A percentile compares a stretch with the other conserved stretches of the same genome.
Evolutionary conservation across 108 stramenopile genomes (phyloP).

Genomic region (Discostella stelligeroides): DNA sequence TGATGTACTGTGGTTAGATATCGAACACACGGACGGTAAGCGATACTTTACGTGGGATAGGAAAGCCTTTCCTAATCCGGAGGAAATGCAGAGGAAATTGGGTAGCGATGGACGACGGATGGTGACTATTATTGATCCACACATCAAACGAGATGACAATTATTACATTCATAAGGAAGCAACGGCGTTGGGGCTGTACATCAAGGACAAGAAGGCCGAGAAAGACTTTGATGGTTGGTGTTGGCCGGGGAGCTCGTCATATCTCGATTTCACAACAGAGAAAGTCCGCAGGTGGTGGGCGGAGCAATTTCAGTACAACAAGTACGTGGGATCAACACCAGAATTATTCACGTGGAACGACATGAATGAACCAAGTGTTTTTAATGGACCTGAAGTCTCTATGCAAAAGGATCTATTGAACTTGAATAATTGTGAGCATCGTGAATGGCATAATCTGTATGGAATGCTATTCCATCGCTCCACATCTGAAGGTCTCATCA

Average conservation of each 20-base stretch:
- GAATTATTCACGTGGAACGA: constrained; percentile 98
- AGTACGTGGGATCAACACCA: constrained; percentile 92
- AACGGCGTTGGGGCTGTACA: constrained; percentile 88
- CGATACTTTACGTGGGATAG: constrained; percentile 99
- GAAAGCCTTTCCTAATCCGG: constrained; percentile 91
- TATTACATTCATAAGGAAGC: constrained; percentile 98
- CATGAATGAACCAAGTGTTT: constrained; percentile 99
- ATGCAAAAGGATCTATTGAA: constrained; percentile 94
- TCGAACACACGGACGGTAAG: constrained; percentile 99
- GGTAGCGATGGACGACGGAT: constrained; percentile 90
- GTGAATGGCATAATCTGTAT: constrained; percentile 99
- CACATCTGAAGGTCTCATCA: constrained; percentile 90
- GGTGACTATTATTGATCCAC: constrained; percentile 99
- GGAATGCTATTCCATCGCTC: constrained; percentile 98
- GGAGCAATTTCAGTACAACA: constrained; percentile 90
- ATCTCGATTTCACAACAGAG: constrained; percentile 96
- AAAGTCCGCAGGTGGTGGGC: constrained; percentile 97
- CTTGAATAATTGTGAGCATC: constrained; percentile 92
- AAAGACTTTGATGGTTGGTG: constrained; percentile 99
- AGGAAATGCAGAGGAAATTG: constrained; percentile 92
- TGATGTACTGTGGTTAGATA: constrained; percentile 99
- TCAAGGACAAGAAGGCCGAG: constrained; percentile 89
- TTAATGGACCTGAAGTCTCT: constrained; percentile 99
- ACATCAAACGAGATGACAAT: constrained; percentile 94
- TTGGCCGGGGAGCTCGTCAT: constrained; percentile 99